These are phyloP conservation scores for Sarocladium brachiariae DNA, from an alignment of 2,329 filamentous ascomycete species.

Conservation along the genomic window DNA sequence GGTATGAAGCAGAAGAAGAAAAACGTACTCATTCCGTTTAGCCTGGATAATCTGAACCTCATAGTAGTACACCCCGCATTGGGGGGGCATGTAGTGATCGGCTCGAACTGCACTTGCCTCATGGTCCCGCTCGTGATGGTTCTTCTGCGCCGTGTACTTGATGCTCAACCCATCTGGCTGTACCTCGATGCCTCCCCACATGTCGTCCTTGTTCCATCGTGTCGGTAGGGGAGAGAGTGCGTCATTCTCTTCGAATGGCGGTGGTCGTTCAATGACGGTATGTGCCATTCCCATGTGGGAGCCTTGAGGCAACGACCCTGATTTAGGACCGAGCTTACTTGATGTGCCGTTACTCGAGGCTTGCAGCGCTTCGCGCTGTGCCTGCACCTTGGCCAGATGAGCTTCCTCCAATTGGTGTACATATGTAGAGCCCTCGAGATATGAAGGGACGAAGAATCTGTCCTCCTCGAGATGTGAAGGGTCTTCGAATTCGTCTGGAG, in stretches of 20 bases:
- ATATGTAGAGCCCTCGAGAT: slow-evolving; percentile 72
- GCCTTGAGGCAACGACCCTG: slow-evolving; percentile 34
- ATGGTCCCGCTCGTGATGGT: slow-evolving; percentile 47
- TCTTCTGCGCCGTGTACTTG: slow-evolving; percentile 44
- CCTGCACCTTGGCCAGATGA: slow-evolving; percentile 53
- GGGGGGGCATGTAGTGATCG: slow-evolving; percentile 78
- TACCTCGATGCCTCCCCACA: slow-evolving; percentile 66
- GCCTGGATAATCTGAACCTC: slow-evolving; percentile 55
- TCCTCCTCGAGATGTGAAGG: slow-evolving; percentile 20
- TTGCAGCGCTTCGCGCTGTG: not conserved
- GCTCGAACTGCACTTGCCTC: slow-evolving; percentile 80
- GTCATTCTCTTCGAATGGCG: slow-evolving; percentile 52
- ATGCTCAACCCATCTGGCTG: slow-evolving; percentile 68
- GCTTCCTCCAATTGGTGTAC: slow-evolving; percentile 67
- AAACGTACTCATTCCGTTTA: slow-evolving; percentile 48
- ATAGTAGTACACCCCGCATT: slow-evolving; percentile 93
- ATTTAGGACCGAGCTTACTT: slow-evolving; percentile 32
- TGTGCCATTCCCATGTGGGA: slow-evolving; percentile 72
- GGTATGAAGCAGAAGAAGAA: not conserved
- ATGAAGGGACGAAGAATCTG: slow-evolving; percentile 75
- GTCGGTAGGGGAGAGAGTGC: slow-evolving; percentile 64
- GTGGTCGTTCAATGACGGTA: slow-evolving; percentile 74
- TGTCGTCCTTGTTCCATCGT: slow-evolving; percentile 76
- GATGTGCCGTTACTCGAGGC: not conserved
- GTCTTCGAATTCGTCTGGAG: slow-evolving; percentile 18